Percentiles rank a stretch among this genome's conserved stretches.
phyloP scores from a whole-genome alignment of 306 rosid species.

The Fagus crenata region DNA sequence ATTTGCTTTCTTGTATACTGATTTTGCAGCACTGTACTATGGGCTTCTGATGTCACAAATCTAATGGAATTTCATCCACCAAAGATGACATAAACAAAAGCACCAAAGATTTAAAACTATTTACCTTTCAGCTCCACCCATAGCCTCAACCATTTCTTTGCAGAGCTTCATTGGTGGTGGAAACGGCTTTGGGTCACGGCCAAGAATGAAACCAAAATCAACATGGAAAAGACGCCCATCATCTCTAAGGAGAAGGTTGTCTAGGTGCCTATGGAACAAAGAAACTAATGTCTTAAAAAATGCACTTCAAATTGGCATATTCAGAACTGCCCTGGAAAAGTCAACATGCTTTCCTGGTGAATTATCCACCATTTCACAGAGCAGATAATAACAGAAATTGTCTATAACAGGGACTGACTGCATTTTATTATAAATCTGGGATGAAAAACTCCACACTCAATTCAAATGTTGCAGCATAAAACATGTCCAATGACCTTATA shows the following conservation, averaged over 20 bases:
- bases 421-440: neutral
- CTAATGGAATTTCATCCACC: slow-evolving; percentile 24
- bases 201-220: slow-evolving; percentile 96
- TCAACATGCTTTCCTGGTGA: slow-evolving; percentile 20
- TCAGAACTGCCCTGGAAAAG: slow-evolving; percentile 4
- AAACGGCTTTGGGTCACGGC: slow-evolving; percentile 97
- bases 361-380: slow-evolving; percentile 13
- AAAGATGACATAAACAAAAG: slow-evolving; percentile 3
- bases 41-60: slow-evolving; percentile 16
- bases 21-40: slow-evolving; percentile 22
- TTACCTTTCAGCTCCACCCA: slow-evolving; percentile 99
- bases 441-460: neutral
- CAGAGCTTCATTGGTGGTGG: slow-evolving; percentile 99
- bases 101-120: neutral
- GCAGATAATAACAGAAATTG: slow-evolving; percentile 1
- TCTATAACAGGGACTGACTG: neutral
- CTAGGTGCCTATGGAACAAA: slow-evolving; percentile 71
- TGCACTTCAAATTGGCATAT: slow-evolving; percentile 12
- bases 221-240: slow-evolving; percentile 98
- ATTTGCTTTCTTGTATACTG: slow-evolving; percentile 13
- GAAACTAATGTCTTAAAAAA: slow-evolving; percentile 8
- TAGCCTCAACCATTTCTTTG: slow-evolving; percentile 99
- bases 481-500: neutral
- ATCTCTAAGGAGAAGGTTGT: slow-evolving; percentile 92
- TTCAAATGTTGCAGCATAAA: neutral